Evolutionary conservation across 345 rosid species (phyloP).

Genomic region (Citrus sinensis): DNA sequence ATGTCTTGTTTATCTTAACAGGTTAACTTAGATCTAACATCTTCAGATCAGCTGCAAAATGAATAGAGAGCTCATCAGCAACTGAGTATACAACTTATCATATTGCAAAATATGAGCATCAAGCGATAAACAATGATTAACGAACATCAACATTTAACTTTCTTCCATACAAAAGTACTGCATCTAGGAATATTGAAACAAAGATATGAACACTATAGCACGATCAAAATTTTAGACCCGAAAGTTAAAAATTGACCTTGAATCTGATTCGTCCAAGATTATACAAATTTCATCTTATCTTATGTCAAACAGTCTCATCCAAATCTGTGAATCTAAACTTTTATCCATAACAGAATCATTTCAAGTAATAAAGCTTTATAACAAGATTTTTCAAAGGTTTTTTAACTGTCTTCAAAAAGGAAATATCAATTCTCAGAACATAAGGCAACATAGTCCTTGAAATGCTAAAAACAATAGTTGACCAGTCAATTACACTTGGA

Average conservation of each 20-base stretch:
- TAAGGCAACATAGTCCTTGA: background rate
- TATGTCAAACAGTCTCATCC: background rate
- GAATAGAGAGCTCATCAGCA: background rate
- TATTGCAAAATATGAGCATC: background rate
- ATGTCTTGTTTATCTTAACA: too few species aligned
- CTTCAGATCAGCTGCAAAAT: slow-evolving; percentile 2
- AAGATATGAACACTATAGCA: background rate
- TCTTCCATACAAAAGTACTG: background rate
- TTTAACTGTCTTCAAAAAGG: background rate
- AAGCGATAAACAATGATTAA: background rate
- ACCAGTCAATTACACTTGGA: background rate
- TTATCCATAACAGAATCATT: background rate
- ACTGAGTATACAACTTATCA: background rate
- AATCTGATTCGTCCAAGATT: background rate
- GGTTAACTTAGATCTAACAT: background rate
- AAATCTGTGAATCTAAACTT: background rate
- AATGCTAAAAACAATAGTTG: background rate
- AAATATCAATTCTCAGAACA: background rate
- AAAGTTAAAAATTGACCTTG: background rate
- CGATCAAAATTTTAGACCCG: background rate
- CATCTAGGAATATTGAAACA: background rate
- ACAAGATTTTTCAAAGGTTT: background rate
- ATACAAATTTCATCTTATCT: background rate
- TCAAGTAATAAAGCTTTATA: background rate
- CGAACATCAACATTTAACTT: background rate